Evolutionary conservation across 2,329 filamentous ascomycete genomes (phyloP).

Genomic region (Penicillium palitans): DNA sequence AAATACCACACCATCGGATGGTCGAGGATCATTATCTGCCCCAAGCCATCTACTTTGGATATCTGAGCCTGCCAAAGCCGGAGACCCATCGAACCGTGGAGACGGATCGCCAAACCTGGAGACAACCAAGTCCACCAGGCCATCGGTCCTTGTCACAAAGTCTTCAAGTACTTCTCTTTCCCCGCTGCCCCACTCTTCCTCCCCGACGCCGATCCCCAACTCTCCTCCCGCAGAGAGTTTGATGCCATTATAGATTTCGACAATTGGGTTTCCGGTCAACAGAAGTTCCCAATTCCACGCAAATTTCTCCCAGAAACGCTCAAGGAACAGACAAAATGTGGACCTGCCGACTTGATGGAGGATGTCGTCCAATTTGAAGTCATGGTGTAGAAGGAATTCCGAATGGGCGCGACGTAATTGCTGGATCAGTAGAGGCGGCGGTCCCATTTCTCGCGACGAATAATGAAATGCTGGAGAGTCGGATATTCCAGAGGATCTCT

Average conservation of each 20-base stretch:
- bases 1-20: slow-evolving; percentile 83
- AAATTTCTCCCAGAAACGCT: slow-evolving; percentile 77
- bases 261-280: slow-evolving; percentile 82
- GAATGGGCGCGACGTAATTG: slow-evolving; percentile 82
- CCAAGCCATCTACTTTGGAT: slow-evolving; percentile 68
- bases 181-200: slow-evolving; percentile 91
- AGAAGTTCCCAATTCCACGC: slow-evolving; percentile 77
- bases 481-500: slow-evolving; percentile 38
- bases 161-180: slow-evolving; percentile 92
- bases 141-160: slow-evolving; percentile 75
- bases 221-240: slow-evolving; percentile 89
- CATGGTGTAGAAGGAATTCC: slow-evolving; percentile 86
- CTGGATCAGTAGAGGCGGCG: slow-evolving; percentile 71
- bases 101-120: slow-evolving; percentile 73
- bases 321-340: slow-evolving; percentile 70
- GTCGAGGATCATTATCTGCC: slow-evolving; percentile 63
- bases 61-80: slow-evolving; percentile 17
- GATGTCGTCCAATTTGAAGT: slow-evolving; percentile 68
- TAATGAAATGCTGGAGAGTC: slow-evolving; percentile 65
- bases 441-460: slow-evolving; percentile 86
- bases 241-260: slow-evolving; percentile 75
- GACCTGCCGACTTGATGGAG: slow-evolving; percentile 64
- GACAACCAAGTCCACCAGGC: slow-evolving; percentile 83
- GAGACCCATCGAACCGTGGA: slow-evolving; percentile 27
- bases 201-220: slow-evolving; percentile 88